Evolutionary conservation across 371 early-diverging fungal genomes (phyloP).

Genomic region (Apophysomyces trapeziformis): DNA sequence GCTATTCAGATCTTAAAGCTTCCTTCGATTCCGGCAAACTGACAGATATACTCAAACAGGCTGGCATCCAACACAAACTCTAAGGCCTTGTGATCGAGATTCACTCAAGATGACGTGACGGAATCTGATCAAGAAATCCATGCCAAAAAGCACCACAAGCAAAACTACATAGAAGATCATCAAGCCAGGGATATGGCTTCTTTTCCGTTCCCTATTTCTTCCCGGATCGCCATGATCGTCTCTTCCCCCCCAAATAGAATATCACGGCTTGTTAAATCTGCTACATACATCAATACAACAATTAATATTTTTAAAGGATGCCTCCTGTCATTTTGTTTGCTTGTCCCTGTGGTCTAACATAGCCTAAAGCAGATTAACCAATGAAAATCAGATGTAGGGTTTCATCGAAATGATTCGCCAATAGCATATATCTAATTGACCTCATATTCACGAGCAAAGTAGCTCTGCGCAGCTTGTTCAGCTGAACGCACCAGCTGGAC

Average conservation of each 20-base stretch:
- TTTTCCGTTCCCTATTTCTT: no score
- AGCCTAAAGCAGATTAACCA: no score
- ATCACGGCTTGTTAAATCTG: no score
- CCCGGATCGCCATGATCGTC: no score
- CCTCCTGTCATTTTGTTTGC: no score
- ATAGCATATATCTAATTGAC: not conserved
- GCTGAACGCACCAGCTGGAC: conserved; percentile 16
- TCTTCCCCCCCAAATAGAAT: no score
- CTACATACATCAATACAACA: no score
- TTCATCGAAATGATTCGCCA: not conserved
- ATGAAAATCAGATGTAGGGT: no score
- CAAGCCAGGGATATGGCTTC: no score
- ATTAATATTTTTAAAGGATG: no score
- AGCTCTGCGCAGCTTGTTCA: conserved; percentile 26
- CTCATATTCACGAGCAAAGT: conserved; percentile 34
- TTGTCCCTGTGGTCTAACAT: no score
- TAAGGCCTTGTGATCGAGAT: not conserved
- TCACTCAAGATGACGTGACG: not conserved
- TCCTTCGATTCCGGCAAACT: conserved; percentile 64
- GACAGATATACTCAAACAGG: conserved; percentile 49
- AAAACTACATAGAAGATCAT: no score
- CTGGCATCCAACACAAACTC: conserved; percentile 30
- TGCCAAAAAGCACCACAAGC: not conserved
- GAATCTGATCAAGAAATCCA: not conserved
- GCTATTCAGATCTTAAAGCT: conserved; percentile 73